These are phyloP conservation scores for Smittium mucronatum DNA, from an alignment of 371 early-diverging fungal species.

Conservation along the genomic window DNA sequence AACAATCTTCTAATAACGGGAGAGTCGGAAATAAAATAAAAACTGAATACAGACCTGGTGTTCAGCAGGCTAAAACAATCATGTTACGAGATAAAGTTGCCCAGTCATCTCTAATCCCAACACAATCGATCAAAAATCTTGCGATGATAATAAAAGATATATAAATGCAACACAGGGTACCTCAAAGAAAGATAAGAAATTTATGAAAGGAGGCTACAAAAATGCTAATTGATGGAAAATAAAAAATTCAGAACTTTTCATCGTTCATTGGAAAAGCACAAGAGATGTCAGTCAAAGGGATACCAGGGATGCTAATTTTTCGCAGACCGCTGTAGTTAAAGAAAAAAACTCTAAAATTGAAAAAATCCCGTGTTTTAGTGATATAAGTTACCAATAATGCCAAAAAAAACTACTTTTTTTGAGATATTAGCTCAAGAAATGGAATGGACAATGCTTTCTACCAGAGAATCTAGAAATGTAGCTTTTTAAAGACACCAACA, in stretches of 20 bases:
- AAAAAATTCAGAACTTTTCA: slow-evolving; percentile 6
- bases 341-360: neutral
- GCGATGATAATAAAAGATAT: slow-evolving; percentile 29
- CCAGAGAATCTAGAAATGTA: neutral
- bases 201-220: neutral
- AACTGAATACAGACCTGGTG: slow-evolving; percentile 14
- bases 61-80: slow-evolving; percentile 18
- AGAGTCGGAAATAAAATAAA: slow-evolving; percentile 9
- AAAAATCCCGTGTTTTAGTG: neutral
- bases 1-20: slow-evolving; percentile 28
- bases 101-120: slow-evolving; percentile 23
- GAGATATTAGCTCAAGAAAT: neutral
- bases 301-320: neutral
- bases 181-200: neutral
- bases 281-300: slow-evolving; percentile 7
- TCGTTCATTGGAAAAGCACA: slow-evolving; percentile 11
- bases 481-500: neutral
- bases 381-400: neutral
- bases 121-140: slow-evolving; percentile 28
- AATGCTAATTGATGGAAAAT: neutral
- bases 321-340: neutral
- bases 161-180: neutral
- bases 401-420: neutral
- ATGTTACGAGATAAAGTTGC: slow-evolving; percentile 26
- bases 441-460: neutral